Conservation (phyloP, 345 rosid species). For the Acer yangbiense region DNA sequence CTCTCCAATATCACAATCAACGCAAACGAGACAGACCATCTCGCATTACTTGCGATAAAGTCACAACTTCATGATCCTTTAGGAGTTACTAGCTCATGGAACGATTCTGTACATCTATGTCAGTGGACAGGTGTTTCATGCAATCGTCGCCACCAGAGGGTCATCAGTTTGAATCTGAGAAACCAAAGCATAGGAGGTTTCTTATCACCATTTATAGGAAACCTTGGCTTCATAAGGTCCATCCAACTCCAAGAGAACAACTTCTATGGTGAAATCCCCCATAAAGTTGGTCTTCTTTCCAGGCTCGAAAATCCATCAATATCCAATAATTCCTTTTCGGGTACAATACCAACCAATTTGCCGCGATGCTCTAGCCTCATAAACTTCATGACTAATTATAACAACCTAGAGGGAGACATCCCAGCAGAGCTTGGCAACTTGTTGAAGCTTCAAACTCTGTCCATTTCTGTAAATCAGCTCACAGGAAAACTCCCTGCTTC, state of each 20-base stretch:
- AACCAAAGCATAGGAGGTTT: not conserved
- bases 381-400: not conserved
- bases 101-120: not conserved
- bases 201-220: not conserved
- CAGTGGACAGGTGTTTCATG: not conserved
- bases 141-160: not conserved
- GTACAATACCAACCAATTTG: not conserved
- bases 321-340: not conserved
- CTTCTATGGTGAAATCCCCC: conserved; percentile 16
- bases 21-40: not conserved
- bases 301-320: conserved; percentile 4
- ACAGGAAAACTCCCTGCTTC: conserved; percentile 16
- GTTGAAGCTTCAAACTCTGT: not conserved
- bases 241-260: not conserved
- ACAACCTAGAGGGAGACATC: conserved; percentile 4
- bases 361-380: conserved; percentile 5
- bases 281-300: conserved; percentile 1
- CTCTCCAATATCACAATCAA: not conserved
- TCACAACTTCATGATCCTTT: not conserved
- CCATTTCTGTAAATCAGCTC: not conserved
- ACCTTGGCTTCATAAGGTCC: not conserved
- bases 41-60: not conserved
- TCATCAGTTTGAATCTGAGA: not conserved
- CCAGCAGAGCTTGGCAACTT: not conserved
- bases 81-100: not conserved